Percentiles rank a stretch among this genome's conserved stretches.
Conservation (phyloP, 225 moss, liverwort and hornwort genomes). For the Takakia lepidozioides region DNA sequence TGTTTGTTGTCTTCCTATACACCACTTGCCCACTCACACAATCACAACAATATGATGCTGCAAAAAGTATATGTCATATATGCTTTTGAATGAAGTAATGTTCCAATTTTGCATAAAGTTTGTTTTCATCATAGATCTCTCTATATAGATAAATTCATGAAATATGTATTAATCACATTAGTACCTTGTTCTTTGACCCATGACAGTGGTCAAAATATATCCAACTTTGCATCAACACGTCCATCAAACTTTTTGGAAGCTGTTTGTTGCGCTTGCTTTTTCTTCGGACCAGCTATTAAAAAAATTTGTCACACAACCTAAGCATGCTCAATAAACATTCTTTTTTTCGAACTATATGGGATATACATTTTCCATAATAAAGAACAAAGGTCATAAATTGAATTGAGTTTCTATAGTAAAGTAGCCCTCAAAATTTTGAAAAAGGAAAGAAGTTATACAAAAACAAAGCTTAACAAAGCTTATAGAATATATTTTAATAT, state of each 20-base stretch:
- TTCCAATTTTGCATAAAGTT: no score
- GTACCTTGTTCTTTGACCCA: neutral
- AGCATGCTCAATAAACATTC: constrained; percentile 14
- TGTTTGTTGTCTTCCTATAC: constrained; percentile 12
- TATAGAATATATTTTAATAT: no score
- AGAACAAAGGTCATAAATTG: no score
- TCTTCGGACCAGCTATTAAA: constrained; percentile 18
- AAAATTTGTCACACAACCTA: neutral
- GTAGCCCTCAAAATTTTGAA: no score
- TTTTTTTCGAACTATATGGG: constrained; percentile 3
- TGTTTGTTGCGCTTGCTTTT: constrained; percentile 10
- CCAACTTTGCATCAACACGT: constrained; percentile 37
- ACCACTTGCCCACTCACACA: neutral
- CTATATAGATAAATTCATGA: no score
- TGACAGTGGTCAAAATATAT: constrained; percentile 43
- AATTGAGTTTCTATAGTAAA: no score
- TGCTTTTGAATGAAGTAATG: neutral
- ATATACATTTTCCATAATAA: no score
- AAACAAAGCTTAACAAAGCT: neutral
- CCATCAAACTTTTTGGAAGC: constrained; percentile 32
- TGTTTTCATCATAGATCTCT: no score
- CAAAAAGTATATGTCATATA: neutral
- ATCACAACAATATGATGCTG: no score
- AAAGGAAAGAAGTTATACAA: no score
- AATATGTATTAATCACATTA: no score